phyloP scores from a whole-genome alignment of 176 grass and related monocot species.

The Zoysia japonica region DNA sequence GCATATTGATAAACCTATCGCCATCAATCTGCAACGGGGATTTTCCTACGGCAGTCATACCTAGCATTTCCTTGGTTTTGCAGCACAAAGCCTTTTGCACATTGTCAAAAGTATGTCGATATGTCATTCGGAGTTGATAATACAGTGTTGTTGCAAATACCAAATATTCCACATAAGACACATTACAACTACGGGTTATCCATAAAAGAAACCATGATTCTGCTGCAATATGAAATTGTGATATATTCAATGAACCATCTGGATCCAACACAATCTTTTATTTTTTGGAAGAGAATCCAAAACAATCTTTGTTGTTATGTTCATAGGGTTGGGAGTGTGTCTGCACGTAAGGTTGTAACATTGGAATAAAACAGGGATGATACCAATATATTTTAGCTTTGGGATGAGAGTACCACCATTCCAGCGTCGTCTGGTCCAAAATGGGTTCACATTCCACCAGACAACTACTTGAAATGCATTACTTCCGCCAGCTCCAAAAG shows the following conservation, averaged over 20 bases:
- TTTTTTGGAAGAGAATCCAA: no score
- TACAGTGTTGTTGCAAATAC: conserved; percentile 33
- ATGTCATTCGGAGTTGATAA: no score
- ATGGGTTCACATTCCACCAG: neutral
- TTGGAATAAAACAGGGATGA: conserved; percentile 7
- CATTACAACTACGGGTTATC: conserved; percentile 28
- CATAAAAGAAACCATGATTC: conserved; percentile 20
- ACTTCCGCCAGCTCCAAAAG: conserved; percentile 9
- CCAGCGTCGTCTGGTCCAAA: conserved; percentile 30
- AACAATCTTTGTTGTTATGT: conserved; percentile 21
- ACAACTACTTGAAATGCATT: conserved; percentile 1
- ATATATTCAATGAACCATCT: conserved; percentile 33
- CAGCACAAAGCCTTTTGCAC: conserved; percentile 33
- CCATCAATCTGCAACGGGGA: conserved; percentile 23
- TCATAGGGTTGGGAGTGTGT: neutral
- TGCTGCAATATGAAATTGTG: neutral
- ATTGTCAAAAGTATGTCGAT: neutral
- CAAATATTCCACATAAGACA: conserved; percentile 51
- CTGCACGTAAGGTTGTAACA: conserved; percentile 39
- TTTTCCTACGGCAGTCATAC: conserved; percentile 25
- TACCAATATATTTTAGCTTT: neutral
- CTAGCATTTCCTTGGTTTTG: neutral
- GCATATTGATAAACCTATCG: conserved; percentile 45
- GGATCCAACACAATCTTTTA: neutral
- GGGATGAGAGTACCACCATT: neutral